Evolutionary conservation across 306 rosid species (phyloP).

Genomic region (Lathyrus sativus): DNA sequence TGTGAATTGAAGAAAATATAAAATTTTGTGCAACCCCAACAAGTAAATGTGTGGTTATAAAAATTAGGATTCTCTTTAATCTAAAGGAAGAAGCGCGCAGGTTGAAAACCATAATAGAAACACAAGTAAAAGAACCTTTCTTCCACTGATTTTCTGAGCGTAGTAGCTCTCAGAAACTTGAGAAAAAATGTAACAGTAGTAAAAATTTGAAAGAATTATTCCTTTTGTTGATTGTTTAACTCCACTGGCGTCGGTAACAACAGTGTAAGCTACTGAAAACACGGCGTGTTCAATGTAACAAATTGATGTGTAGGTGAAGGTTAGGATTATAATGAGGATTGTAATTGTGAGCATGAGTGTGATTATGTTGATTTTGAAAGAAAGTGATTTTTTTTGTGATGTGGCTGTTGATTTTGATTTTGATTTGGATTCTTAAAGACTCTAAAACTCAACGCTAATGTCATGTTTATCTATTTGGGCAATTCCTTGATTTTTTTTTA

Average conservation of each 20-base stretch:
- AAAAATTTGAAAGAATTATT: slow-evolving; percentile 76
- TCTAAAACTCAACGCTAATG: too few relatives aligned
- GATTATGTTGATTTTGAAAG: too few relatives aligned
- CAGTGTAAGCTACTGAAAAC: slow-evolving; percentile 87
- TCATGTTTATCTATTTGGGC: too few relatives aligned
- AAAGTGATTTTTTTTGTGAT: too few relatives aligned
- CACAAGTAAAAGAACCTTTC: slow-evolving; percentile 77
- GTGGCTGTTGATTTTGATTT: too few relatives aligned
- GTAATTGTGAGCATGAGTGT: too few relatives aligned
- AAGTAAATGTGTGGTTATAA: slow-evolving; percentile 78
- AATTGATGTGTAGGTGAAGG: slow-evolving; percentile 86
- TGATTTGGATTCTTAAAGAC: too few relatives aligned
- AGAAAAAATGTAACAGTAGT: slow-evolving; percentile 90
- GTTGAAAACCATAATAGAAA: slow-evolving; percentile 84
- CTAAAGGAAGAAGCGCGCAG: slow-evolving; percentile 76
- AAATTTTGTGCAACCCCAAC: slow-evolving; percentile 94
- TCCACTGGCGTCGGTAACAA: slow-evolving; percentile 76
- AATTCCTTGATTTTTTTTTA: too few relatives aligned
- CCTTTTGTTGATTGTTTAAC: slow-evolving; percentile 87
- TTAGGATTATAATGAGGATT: too few relatives aligned
- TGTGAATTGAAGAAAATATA: slow-evolving; percentile 92
- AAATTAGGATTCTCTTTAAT: slow-evolving; percentile 58
- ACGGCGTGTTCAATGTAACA: slow-evolving; percentile 92
- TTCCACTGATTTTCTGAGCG: slow-evolving; percentile 83
- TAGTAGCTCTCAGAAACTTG: slow-evolving; percentile 98